Percentiles rank a stretch among this genome's conserved stretches.
These are phyloP conservation scores for Grosmannia serpens DNA, from an alignment of 2,329 filamentous ascomycete genomes.

Conservation along the genomic window DNA sequence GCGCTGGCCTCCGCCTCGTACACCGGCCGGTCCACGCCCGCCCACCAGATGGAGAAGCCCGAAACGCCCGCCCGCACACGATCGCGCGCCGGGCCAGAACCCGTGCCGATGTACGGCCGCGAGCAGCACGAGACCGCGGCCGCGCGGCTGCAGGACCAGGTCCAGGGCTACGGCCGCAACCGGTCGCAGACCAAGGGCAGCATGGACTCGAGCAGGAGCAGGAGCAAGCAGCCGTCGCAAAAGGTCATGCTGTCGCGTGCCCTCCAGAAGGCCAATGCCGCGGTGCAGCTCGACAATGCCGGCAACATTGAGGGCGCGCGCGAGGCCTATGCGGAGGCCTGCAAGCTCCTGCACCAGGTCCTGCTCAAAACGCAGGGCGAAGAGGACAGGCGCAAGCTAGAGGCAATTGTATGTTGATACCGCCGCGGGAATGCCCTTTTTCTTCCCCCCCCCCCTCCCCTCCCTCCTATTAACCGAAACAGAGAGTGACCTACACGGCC, in stretches of 20 bases:
- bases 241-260: slow-evolving; percentile 97
- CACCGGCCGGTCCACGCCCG: background rate
- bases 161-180: slow-evolving; percentile 30
- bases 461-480: background rate
- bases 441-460: no score
- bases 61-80: background rate
- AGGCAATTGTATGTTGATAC: slow-evolving; percentile 60
- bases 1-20: background rate
- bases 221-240: slow-evolving; percentile 51
- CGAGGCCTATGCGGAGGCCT: slow-evolving; percentile 84
- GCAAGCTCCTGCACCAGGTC: slow-evolving; percentile 75
- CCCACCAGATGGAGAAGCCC: background rate
- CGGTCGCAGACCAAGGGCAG: slow-evolving; percentile 35
- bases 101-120: background rate
- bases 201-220: slow-evolving; percentile 27
- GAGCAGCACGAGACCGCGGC: background rate
- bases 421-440: background rate
- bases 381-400: slow-evolving; percentile 81
- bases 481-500: slow-evolving; percentile 83
- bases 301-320: slow-evolving; percentile 89
- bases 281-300: slow-evolving; percentile 90
- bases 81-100: background rate
- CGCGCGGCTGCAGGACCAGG: background rate
- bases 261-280: slow-evolving; percentile 88
- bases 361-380: slow-evolving; percentile 73